Evolutionary conservation across 164 flowering plant species (phyloP).

Genomic region (Dillenia suffruticosa): DNA sequence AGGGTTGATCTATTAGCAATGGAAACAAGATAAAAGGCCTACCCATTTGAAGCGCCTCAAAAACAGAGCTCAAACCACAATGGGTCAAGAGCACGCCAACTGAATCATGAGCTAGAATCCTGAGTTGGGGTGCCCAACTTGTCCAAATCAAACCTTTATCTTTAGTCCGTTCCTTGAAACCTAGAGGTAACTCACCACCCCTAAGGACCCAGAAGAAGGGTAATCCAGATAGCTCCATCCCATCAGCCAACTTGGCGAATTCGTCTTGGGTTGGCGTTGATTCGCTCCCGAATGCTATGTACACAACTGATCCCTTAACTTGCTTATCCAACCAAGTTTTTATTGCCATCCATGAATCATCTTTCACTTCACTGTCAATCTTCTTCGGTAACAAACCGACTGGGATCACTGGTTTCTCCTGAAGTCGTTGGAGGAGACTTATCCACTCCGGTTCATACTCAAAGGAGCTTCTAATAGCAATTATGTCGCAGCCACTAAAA

Average conservation of each 20-base stretch:
- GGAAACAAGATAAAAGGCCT: no score
- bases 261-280: conserved; percentile 12
- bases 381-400: conserved; percentile 17
- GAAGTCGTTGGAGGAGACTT: conserved; percentile 9
- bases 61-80: no score
- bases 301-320: conserved; percentile 13
- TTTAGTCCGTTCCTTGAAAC: conserved; percentile 22
- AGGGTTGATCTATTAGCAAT: no score
- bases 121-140: conserved; percentile 26
- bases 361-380: conserved; percentile 4
- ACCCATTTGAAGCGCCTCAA: no score
- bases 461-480: conserved; percentile 14
- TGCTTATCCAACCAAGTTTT: conserved; percentile 21
- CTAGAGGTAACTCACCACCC: conserved; percentile 15
- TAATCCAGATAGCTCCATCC: conserved; percentile 22
- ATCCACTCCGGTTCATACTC: conserved; percentile 29
- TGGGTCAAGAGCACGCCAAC: no score
- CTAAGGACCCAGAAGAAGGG: conserved; percentile 31
- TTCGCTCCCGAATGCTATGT: conserved; percentile 30
- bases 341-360: neutral
- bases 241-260: conserved; percentile 23
- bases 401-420: conserved; percentile 18
- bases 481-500: conserved; percentile 9
- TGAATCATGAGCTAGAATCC: conserved; percentile 20
- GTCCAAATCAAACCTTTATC: conserved; percentile 18